These are phyloP conservation scores for Apiotrichum gamsii DNA, from an alignment of 1,284 basidiomycete genomes.

Conservation along the genomic window DNA sequence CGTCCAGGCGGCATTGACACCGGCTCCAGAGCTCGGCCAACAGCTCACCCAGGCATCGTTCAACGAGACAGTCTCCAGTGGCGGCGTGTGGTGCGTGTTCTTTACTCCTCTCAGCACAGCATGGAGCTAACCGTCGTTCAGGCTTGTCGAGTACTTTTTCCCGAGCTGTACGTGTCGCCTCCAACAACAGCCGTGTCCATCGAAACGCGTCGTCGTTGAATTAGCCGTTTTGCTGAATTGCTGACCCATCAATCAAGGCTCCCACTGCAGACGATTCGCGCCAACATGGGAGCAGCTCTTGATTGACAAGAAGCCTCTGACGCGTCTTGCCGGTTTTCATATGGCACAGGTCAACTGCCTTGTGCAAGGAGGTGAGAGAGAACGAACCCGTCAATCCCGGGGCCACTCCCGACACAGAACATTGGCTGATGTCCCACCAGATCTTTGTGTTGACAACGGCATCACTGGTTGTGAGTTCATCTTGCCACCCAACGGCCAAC, in stretches of 20 bases:
- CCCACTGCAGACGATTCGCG: conserved; percentile 48
- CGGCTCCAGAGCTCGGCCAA: conserved; percentile 18
- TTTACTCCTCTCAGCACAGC: too few relatives aligned
- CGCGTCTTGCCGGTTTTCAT: conserved; percentile 56
- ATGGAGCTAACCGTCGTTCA: conserved; percentile 15
- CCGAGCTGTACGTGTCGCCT: conserved; percentile 47
- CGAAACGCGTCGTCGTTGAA: too few relatives aligned
- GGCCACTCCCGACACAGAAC: not conserved
- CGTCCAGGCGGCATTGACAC: not conserved
- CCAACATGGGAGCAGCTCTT: conserved; percentile 75
- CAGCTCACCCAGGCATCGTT: conserved; percentile 64
- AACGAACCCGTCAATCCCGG: too few relatives aligned
- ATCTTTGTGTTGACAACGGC: conserved; percentile 66
- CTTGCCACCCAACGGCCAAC: not conserved
- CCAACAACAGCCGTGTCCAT: too few relatives aligned
- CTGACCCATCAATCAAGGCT: conserved; percentile 31
- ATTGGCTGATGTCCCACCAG: conserved; percentile 47
- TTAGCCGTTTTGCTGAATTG: too few relatives aligned
- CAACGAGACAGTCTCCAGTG: conserved; percentile 52
- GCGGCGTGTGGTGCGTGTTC: conserved; percentile 62
- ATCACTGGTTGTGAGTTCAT: conserved; percentile 56
- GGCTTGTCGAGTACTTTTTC: conserved; percentile 48
- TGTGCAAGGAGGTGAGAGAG: conserved; percentile 68
- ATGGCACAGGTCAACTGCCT: conserved; percentile 83
- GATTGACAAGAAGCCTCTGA: conserved; percentile 54